Percentiles rank a stretch among this genome's conserved stretches.
phyloP scores from a whole-genome alignment of 768 basidiomycete species.

The Ramaria sp. region DNA sequence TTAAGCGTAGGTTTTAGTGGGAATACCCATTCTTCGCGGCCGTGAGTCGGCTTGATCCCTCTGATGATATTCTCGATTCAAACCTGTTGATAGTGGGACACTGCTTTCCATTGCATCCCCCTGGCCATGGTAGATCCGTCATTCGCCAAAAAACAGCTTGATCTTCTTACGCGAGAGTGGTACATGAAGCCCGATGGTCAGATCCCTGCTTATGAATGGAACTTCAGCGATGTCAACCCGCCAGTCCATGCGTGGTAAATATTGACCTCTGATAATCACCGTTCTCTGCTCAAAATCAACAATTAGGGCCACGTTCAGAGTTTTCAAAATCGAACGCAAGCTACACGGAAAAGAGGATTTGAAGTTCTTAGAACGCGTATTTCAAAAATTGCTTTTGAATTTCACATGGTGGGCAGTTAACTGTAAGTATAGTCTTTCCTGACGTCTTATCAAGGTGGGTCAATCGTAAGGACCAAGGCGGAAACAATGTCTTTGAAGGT shows the following conservation, averaged over 20 bases:
- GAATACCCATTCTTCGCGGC: conserved; percentile 99
- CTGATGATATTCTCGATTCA: not conserved
- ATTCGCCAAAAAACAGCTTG: conserved; percentile 97
- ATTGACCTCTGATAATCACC: not conserved
- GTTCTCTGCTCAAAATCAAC: not conserved
- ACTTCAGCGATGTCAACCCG: conserved; percentile 96
- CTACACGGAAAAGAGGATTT: conserved; percentile 85
- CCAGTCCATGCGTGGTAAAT: conserved; percentile 93
- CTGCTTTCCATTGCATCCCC: conserved; percentile 98
- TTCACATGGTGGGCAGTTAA: conserved; percentile 70
- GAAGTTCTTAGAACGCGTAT: conserved; percentile 90
- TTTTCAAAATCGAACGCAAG: conserved; percentile 99
- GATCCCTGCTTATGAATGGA: conserved; percentile 99
- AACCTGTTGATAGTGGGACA: conserved; percentile 51
- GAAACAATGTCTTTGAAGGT: conserved; percentile 96
- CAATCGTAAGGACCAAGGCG: conserved; percentile 91
- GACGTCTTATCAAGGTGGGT: conserved; percentile 63
- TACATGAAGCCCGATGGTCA: conserved; percentile 99
- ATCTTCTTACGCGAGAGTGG: conserved; percentile 95
- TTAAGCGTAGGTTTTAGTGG: conserved; percentile 34
- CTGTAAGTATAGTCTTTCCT: not conserved
- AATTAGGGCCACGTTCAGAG: conserved; percentile 87
- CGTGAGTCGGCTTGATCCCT: conserved; percentile 16
- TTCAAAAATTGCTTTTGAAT: conserved; percentile 93
- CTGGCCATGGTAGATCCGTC: conserved; percentile 90